These are phyloP conservation scores for Phytophthora nicotianae DNA, from an alignment of 352 stramenopile species.

Conservation along the genomic window DNA sequence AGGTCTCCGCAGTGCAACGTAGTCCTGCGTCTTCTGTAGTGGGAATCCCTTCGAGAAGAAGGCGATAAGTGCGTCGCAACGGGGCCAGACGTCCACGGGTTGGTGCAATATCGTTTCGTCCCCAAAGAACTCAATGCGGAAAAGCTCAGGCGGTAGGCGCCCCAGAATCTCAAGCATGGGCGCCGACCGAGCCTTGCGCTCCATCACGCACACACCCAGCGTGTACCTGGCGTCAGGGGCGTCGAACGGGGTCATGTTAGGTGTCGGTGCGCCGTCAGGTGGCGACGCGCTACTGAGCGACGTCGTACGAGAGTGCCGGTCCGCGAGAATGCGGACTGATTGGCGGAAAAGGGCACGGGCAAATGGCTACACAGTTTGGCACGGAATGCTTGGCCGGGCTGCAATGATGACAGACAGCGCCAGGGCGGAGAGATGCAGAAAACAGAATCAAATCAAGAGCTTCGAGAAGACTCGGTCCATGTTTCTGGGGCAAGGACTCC, in stretches of 20 bases:
- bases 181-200: slow-evolving; percentile 96
- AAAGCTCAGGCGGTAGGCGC: slow-evolving; percentile 86
- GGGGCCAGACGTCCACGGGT: slow-evolving; percentile 92
- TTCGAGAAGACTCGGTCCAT: no score
- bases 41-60: slow-evolving; percentile 99
- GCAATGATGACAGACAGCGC: background rate
- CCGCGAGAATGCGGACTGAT: slow-evolving; percentile 9
- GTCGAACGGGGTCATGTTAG: slow-evolving; percentile 29
- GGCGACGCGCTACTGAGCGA: slow-evolving; percentile 4
- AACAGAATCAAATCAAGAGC: slow-evolving; percentile 1
- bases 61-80: slow-evolving; percentile 97
- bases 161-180: slow-evolving; percentile 97
- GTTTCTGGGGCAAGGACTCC: no score
- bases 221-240: slow-evolving; percentile 47
- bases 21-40: slow-evolving; percentile 96
- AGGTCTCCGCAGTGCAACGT: slow-evolving; percentile 94
- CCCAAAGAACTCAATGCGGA: slow-evolving; percentile 97
- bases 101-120: slow-evolving; percentile 96
- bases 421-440: background rate
- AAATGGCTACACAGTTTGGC: slow-evolving; percentile 14
- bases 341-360: slow-evolving; percentile 13
- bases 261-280: slow-evolving; percentile 1
- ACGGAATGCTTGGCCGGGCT: background rate
- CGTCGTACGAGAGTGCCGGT: slow-evolving; percentile 20
- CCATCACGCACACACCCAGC: slow-evolving; percentile 98